Conservation (phyloP, 108 stramenopile species). For the Nannochloropsis gaditana region DNA sequence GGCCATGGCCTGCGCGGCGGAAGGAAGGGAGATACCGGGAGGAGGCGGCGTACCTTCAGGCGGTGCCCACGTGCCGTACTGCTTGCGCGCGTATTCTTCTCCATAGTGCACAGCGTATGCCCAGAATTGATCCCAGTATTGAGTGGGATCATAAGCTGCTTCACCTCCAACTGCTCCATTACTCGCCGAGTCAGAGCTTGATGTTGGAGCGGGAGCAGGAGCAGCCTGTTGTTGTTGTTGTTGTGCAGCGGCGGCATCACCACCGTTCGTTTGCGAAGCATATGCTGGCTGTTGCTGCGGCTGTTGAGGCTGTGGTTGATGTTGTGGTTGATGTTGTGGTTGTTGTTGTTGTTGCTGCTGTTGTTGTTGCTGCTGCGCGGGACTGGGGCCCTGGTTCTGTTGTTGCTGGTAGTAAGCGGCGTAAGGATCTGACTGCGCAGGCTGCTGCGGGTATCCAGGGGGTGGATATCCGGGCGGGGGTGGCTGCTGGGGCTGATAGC, state of each 20-base stretch:
- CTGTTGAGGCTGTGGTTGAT: conserved; percentile 17
- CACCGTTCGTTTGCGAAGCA: conserved; percentile 22
- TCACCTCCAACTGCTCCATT: background rate
- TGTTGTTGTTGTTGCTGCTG: conserved; percentile 42
- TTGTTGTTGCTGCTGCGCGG: conserved; percentile 39
- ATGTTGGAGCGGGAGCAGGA: conserved; percentile 37
- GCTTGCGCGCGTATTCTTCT: conserved; percentile 52
- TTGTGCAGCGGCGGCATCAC: conserved; percentile 1
- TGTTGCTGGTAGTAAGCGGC: conserved; percentile 34
- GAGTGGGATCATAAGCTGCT: conserved; percentile 21
- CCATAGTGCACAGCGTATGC: conserved; percentile 57
- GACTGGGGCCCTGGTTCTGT: conserved; percentile 40
- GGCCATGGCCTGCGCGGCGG: conserved; percentile 36
- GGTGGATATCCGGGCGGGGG: conserved; percentile 38
- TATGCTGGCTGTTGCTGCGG: conserved; percentile 28
- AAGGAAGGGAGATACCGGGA: conserved; percentile 46
- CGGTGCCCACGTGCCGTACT: conserved; percentile 54
- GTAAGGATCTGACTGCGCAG: conserved; percentile 36
- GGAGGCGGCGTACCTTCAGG: conserved; percentile 54
- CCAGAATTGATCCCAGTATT: conserved; percentile 51
- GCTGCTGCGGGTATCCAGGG: conserved; percentile 41
- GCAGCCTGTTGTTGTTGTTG: conserved; percentile 22
- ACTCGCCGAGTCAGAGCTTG: conserved; percentile 24
- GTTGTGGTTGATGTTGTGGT: conserved; percentile 27
- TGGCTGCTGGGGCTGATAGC: conserved; percentile 32